Evolutionary conservation across 441 rosid species (phyloP).

Genomic region (Gossypium laxum): DNA sequence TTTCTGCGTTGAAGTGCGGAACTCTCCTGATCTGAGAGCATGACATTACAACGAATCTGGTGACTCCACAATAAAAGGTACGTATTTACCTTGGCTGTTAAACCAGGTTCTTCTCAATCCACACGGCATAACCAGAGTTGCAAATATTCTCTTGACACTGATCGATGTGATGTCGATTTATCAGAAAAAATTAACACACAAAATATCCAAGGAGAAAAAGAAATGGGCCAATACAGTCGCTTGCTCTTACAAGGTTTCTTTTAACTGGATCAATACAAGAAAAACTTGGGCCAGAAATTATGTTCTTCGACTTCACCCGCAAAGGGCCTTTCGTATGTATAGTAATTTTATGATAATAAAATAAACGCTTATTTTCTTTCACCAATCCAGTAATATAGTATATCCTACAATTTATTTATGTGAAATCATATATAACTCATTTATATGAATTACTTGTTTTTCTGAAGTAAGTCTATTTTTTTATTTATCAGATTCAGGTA

Average conservation of each 20-base stretch:
- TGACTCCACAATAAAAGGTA: background rate
- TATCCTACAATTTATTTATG: no score
- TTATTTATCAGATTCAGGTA: no score
- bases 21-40: background rate
- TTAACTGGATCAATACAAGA: no score
- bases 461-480: no score
- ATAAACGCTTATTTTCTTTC: no score
- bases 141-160: background rate
- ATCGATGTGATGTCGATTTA: background rate
- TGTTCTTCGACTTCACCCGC: background rate
- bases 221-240: no score
- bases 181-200: background rate
- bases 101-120: background rate
- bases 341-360: background rate
- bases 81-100: background rate
- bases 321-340: background rate
- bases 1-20: background rate
- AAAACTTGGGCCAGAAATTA: background rate
- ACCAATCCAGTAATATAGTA: background rate
- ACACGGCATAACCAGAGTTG: background rate
- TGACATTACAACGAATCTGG: background rate
- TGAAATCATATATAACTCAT: no score
- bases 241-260: no score
- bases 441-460: no score
- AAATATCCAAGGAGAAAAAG: no score